Evolutionary conservation across 179 eudicot genomes (phyloP), one percentile per base, ranked within the genome.

Genomic region (Monotropa hypopitys): DNA sequence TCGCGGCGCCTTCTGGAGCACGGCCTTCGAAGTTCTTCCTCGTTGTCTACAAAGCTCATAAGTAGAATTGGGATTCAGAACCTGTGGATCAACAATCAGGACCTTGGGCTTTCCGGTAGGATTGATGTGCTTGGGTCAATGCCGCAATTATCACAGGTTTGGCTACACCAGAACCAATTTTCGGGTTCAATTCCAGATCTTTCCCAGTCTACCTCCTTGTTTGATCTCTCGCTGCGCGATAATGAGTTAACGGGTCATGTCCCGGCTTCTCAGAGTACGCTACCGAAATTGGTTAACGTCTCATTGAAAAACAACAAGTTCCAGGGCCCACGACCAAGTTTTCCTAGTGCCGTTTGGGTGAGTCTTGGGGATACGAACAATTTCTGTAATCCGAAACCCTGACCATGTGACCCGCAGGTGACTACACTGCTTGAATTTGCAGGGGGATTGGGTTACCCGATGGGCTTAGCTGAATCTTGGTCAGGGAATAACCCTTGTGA

Each of bases 111-210:
- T 93, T 83, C 76, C 3, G 97, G 98, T 6, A 74, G 92, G 28
- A 82, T 94, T 65, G 98, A 92, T 81, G 78, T 89, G 23, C 79
- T 92, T 57, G 82, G 81, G 1, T 88, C 89, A 16, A 94, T 94
- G 97, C 79, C 26, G 88, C 96, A 28, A 81, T 92, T 76, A 54
- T 79, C 88, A 38, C 89, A 89, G 80, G 85, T 87, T 61, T 88
- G 92, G 92, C 79, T 89, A 76, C 89, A 89, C 42, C 10, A 35
- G n/a, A 89, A 88, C 78, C 83, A 82, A 10, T 89, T 89, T 80
- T 82, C 89, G n/a, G 89, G 90, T 28, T 86, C 90, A 18, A 82
- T 89, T 46, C 90, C 90, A 20, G 86, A 89, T 71, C 78, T 89
- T 73, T 89, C 88, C 38, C 35, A 61, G 1, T 83, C 78, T 3